These are phyloP conservation scores for Leucogyrophana mollusca DNA, from an alignment of 768 basidiomycete species.

Conservation along the genomic window DNA sequence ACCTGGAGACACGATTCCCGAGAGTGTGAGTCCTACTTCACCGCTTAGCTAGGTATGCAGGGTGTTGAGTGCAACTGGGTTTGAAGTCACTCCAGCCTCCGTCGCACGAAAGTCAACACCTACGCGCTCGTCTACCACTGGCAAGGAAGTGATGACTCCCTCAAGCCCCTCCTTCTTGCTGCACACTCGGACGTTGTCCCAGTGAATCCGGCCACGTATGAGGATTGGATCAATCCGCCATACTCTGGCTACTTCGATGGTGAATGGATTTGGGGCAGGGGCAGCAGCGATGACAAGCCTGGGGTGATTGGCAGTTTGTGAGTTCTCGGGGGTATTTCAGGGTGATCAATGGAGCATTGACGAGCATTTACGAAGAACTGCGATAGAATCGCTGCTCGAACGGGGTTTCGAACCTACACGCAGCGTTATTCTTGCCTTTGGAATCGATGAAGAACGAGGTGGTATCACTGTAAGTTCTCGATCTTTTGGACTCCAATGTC, in stretches of 20 bases:
- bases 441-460: constrained; percentile 46
- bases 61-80: too few relatives aligned
- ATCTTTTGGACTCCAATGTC: too few relatives aligned
- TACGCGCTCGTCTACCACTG: constrained; percentile 63
- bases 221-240: constrained; percentile 48
- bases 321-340: constrained; percentile 4
- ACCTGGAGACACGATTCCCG: constrained; percentile 50
- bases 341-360: background rate
- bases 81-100: constrained; percentile 44
- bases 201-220: constrained; percentile 41
- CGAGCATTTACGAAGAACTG: constrained; percentile 15
- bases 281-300: constrained; percentile 44
- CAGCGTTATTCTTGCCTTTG: constrained; percentile 33
- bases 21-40: constrained; percentile 43
- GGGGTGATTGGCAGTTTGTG: constrained; percentile 34
- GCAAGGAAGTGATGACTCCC: constrained; percentile 45
- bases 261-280: constrained; percentile 48
- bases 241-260: constrained; percentile 49
- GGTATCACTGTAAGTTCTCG: constrained; percentile 32
- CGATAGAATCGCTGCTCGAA: constrained; percentile 26
- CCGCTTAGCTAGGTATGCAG: too few relatives aligned
- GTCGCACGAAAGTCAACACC: constrained; percentile 56
- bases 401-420: constrained; percentile 27
- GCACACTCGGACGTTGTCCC: constrained; percentile 55
- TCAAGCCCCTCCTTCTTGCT: constrained; percentile 55